Percentiles rank a stretch among this genome's conserved stretches.
Conservation (phyloP, 345 rosid species). For the Gossypium bickii region DNA sequence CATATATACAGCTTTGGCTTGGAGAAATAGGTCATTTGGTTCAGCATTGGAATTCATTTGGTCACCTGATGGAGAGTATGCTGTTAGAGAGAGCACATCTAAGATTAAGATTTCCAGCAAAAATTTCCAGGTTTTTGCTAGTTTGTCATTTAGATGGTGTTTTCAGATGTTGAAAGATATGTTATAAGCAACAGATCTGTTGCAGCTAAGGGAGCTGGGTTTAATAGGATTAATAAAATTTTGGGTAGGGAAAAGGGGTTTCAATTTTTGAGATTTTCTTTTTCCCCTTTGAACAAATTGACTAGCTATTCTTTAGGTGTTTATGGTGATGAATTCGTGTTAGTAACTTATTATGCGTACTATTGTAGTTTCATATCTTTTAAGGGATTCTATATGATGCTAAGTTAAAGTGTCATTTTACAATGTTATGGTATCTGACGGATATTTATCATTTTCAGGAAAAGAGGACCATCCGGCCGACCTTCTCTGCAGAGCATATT, state of each 20-base stretch:
- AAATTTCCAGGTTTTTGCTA: slow-evolving; percentile 75
- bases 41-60: slow-evolving; percentile 94
- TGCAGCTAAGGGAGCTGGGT: neutral
- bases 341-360: neutral
- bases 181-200: neutral
- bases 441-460: slow-evolving; percentile 55
- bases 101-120: slow-evolving; percentile 88
- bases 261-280: neutral
- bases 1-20: slow-evolving; percentile 95
- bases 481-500: slow-evolving; percentile 89
- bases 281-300: neutral
- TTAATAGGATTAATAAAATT: neutral
- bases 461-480: slow-evolving; percentile 77
- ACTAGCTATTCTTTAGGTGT: neutral
- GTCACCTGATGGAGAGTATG: slow-evolving; percentile 98
- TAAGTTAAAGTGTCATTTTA: neutral
- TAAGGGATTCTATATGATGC: neutral
- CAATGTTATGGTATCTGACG: slow-evolving; percentile 15
- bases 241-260: neutral
- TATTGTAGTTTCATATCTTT: neutral
- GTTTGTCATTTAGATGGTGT: neutral
- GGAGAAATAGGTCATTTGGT: slow-evolving; percentile 99
- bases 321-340: neutral
- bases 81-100: slow-evolving; percentile 93
- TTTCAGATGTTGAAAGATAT: neutral